Evolutionary conservation across 106 monocot species (phyloP), one percentile per base, ranked within the genome.

Genomic region (Acanthochlamys bracteata): DNA sequence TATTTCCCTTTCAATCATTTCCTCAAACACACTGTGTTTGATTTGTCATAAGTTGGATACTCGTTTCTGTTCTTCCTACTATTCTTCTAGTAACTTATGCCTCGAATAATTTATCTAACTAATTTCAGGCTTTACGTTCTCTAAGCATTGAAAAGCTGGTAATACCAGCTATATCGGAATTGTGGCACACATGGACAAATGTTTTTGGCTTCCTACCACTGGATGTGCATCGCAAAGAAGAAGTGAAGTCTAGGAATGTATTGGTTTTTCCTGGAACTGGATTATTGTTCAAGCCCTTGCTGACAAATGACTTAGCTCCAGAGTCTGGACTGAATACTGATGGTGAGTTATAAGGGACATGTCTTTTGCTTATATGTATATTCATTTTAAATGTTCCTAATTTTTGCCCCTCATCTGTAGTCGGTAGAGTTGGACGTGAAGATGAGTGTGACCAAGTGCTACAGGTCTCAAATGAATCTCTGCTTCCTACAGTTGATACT

Each of bases 141-240:
- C 73, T 96, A 25, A 66, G 59, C 72, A 67, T 91, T 24, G 80
- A 80, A 77, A 91, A 80, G 64, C 66, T 96, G 59, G 61, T 96
- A 8, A 96, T 96, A 76, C 96, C 91, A 69, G 96, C 90, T 60
- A 91, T 96, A 24, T 67, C 96, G 59, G 91, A 91, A 63, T 66
- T 96, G 52, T 60, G 58, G 58, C 77, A 91, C 43, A 96, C 96
- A 14, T 96, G 96, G 96, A 88, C 76, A 39, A 65, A 39, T 66
- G 64, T 75, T 17, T 96, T 96, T 75, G 82, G 84, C 41, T 96
- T 96, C 57, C 72, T 71, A 72, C 83, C 78, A 43, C 80, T 91
- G 49, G 80, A 73, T 55, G 68, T 55, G 59, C 71, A 78, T 55
- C 63, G 73, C 25, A 79, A 69, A 62, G 47, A 85, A 61, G 96